Evolutionary conservation across 345 rosid species (phyloP).

Genomic region (Eucalyptus erythrocorys): DNA sequence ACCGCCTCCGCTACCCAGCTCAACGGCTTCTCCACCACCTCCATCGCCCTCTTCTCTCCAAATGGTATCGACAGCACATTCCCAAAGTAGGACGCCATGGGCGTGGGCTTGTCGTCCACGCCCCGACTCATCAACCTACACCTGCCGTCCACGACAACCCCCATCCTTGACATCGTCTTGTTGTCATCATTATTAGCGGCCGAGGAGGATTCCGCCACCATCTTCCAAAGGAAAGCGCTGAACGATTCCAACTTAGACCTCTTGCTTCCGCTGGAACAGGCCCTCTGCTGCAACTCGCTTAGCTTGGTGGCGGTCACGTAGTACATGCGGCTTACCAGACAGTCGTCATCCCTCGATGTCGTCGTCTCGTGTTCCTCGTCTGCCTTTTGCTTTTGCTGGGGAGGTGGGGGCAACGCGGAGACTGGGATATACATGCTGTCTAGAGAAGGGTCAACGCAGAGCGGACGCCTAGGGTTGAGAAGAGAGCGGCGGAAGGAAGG

Average conservation of each 20-base stretch:
- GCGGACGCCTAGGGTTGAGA: slow-evolving; percentile 37
- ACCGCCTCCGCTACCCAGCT: slow-evolving; percentile 45
- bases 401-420: slow-evolving; percentile 34
- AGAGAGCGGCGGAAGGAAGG: slow-evolving; percentile 38
- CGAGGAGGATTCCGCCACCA: slow-evolving; percentile 25
- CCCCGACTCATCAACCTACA: slow-evolving; percentile 13
- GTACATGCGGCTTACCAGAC: slow-evolving; percentile 50
- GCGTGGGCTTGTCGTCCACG: neutral
- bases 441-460: slow-evolving; percentile 12
- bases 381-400: neutral
- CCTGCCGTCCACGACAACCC: slow-evolving; percentile 70
- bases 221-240: slow-evolving; percentile 63
- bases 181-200: neutral
- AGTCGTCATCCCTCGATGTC: neutral
- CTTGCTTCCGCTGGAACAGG: slow-evolving; percentile 8
- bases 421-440: slow-evolving; percentile 40
- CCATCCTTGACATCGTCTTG: slow-evolving; percentile 23
- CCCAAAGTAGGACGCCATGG: slow-evolving; percentile 27
- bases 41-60: slow-evolving; percentile 21
- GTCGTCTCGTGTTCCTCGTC: neutral
- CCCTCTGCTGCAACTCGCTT: slow-evolving; percentile 28
- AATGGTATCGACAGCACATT: slow-evolving; percentile 63
- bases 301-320: slow-evolving; percentile 22
- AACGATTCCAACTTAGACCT: slow-evolving; percentile 56
- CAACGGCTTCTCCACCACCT: slow-evolving; percentile 32